Percentiles rank a stretch among this genome's conserved stretches.
Evolutionary conservation across 495 filamentous ascomycete species (phyloP).

Genomic region (Cercophora samala): DNA sequence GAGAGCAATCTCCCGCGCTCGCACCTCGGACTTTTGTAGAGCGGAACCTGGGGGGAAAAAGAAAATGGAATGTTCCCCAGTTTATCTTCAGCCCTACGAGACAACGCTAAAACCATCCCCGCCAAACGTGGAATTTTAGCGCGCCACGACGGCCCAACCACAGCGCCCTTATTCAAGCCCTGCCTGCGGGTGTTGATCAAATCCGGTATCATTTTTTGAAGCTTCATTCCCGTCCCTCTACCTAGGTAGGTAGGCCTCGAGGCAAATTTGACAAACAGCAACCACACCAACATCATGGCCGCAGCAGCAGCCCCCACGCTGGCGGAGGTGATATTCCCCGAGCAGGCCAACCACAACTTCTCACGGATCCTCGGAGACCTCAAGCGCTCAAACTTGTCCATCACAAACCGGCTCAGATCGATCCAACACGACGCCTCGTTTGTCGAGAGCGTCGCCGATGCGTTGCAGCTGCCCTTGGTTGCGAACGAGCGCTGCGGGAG

Average conservation of each 20-base stretch:
- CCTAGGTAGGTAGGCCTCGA: too few relatives aligned
- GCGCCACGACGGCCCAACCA: conserved; percentile 3
- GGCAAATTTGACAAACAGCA: not conserved
- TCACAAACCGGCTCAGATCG: conserved; percentile 73
- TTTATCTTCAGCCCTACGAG: conserved; percentile 16
- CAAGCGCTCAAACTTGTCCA: conserved; percentile 70
- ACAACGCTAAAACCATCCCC: conserved; percentile 3
- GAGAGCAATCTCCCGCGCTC: not conserved
- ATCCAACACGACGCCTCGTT: conserved; percentile 68
- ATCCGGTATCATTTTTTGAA: not conserved
- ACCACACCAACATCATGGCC: not conserved
- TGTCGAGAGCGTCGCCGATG: conserved; percentile 52
- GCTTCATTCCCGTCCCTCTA: not conserved
- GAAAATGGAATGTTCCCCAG: not conserved
- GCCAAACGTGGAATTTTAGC: conserved; percentile 8
- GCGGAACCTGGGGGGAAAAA: too few relatives aligned
- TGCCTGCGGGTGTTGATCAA: not conserved
- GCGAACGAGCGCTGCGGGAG: conserved; percentile 92
- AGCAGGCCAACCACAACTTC: conserved; percentile 53
- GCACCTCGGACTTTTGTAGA: not conserved
- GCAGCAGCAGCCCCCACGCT: conserved; percentile 22
- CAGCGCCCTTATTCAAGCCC: not conserved
- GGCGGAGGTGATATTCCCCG: conserved; percentile 48
- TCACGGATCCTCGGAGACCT: conserved; percentile 55
- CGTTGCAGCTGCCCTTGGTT: conserved; percentile 68